Evolutionary conservation across 2,329 filamentous ascomycete genomes (phyloP).

Genomic region (Phyllosticta citribraziliensis): DNA sequence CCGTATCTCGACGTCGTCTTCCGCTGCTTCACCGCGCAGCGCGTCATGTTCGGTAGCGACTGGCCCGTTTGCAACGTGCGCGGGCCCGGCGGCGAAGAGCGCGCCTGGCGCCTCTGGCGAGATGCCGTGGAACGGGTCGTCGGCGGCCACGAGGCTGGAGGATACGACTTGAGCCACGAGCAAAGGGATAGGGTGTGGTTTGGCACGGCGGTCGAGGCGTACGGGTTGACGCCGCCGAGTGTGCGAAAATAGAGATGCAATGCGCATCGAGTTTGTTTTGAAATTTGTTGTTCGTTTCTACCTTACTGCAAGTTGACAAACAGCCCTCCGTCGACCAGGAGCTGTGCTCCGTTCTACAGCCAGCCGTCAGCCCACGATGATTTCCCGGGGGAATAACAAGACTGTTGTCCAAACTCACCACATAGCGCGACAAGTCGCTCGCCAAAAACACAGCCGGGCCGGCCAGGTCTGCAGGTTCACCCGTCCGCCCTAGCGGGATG

Average conservation of each 20-base stretch:
- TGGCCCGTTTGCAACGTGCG: conserved; percentile 84
- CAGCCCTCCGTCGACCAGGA: conserved; percentile 78
- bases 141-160: conserved; percentile 15
- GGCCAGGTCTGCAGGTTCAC: conserved; percentile 61
- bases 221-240: conserved; percentile 30
- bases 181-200: conserved; percentile 62
- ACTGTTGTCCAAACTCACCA: conserved; percentile 14
- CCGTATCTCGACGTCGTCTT: conserved; percentile 67
- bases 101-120: conserved; percentile 68
- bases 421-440: conserved; percentile 54
- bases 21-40: conserved; percentile 56
- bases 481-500: conserved; percentile 70
- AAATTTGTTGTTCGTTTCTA: neutral
- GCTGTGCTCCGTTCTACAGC: conserved; percentile 58
- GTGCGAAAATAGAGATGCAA: neutral
- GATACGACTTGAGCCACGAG: conserved; percentile 43
- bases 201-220: conserved; percentile 62
- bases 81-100: conserved; percentile 39
- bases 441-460: conserved; percentile 81
- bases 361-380: neutral
- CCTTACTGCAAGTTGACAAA: conserved; percentile 77
- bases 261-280: no score
- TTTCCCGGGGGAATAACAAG: neutral
- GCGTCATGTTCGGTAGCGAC: conserved; percentile 85
- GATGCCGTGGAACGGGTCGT: conserved; percentile 50